Conservation (phyloP, 768 basidiomycete species). For the Calocera viscosa region DNA sequence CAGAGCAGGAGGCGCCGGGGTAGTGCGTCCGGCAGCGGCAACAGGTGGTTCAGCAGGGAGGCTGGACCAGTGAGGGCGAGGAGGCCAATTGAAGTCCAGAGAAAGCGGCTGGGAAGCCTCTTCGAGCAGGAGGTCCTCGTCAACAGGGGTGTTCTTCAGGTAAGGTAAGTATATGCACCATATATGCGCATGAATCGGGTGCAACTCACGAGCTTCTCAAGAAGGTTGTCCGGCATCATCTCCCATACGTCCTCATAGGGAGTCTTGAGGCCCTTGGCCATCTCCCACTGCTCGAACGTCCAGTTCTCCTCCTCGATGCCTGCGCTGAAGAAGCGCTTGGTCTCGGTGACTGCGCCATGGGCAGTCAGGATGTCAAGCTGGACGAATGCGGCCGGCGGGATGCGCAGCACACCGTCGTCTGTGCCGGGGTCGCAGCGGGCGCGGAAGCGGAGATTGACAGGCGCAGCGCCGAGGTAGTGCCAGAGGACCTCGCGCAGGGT, state of each 20-base stretch:
- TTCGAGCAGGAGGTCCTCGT: neutral
- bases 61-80: neutral
- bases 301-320: slow-evolving; percentile 5
- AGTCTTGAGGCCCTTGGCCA: neutral
- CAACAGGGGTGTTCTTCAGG: neutral
- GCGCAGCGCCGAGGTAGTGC: slow-evolving; percentile 3
- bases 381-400: slow-evolving; percentile 1
- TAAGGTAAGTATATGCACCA: neutral
- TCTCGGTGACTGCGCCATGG: neutral
- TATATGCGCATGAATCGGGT: neutral
- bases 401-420: slow-evolving; percentile 7
- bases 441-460: neutral
- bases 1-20: neutral
- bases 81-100: neutral
- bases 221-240: slow-evolving; percentile 4
- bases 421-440: slow-evolving; percentile 5
- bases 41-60: neutral
- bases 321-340: slow-evolving; percentile 6
- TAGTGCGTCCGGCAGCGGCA: neutral
- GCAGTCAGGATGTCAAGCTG: neutral
- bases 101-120: neutral
- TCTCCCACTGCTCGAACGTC: slow-evolving; percentile 8
- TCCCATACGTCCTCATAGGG: neutral
- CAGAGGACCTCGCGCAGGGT: slow-evolving; percentile 5
- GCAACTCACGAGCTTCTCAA: neutral